phyloP scores from a whole-genome alignment of 371 early-diverging fungal genomes.

The Mucor irregularis region DNA sequence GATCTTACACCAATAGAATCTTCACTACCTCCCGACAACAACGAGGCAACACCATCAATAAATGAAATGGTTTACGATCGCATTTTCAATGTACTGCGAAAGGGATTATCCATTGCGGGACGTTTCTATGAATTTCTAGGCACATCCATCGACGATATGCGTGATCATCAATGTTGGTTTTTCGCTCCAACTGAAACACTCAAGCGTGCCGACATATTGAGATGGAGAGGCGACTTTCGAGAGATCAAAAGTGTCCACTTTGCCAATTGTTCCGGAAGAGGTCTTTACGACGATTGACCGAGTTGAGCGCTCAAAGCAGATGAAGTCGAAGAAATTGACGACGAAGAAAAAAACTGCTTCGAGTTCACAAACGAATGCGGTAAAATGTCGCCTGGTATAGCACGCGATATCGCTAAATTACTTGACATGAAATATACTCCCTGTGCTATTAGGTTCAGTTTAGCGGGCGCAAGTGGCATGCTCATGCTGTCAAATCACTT shows the following conservation, averaged over 20 bases:
- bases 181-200: constrained; percentile 37
- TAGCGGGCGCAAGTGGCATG: constrained; percentile 78
- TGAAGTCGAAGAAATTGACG: constrained; percentile 47
- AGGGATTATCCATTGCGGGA: constrained; percentile 60
- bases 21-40: constrained; percentile 1
- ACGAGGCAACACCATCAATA: not conserved
- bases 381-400: constrained; percentile 51
- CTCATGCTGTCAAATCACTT: constrained; percentile 32
- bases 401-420: constrained; percentile 30
- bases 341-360: constrained; percentile 53
- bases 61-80: constrained; percentile 40
- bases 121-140: constrained; percentile 71
- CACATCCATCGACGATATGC: constrained; percentile 62
- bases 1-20: constrained; percentile 34
- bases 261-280: constrained; percentile 66
- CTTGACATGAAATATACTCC: constrained; percentile 50
- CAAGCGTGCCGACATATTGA: constrained; percentile 50
- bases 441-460: constrained; percentile 73
- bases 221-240: constrained; percentile 71
- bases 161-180: constrained; percentile 76
- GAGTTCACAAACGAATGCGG: constrained; percentile 78
- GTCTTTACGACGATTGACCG: not conserved
- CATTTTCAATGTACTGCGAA: constrained; percentile 40
- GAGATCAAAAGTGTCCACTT: constrained; percentile 63
- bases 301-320: constrained; percentile 2